These are phyloP conservation scores for Colletotrichum navitas DNA, from an alignment of 2,329 filamentous ascomycete species.

Conservation along the genomic window DNA sequence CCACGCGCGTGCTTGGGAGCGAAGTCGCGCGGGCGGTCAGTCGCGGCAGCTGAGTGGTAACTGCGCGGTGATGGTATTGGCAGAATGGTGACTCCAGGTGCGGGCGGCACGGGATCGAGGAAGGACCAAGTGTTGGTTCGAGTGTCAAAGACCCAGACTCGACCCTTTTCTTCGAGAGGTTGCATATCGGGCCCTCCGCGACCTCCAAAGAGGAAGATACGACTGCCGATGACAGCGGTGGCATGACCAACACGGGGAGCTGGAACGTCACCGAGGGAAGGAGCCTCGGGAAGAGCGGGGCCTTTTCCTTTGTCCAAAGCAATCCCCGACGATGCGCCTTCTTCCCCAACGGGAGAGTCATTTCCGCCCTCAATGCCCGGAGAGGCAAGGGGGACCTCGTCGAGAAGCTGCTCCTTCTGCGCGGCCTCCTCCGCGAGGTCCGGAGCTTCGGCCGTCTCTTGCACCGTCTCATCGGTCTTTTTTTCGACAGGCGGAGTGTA, in stretches of 20 bases:
- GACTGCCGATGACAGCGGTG: constrained; percentile 74
- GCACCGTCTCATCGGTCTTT: constrained; percentile 13
- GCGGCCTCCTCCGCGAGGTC: constrained; percentile 42
- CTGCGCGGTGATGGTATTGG: constrained; percentile 73
- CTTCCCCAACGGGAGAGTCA: constrained; percentile 34
- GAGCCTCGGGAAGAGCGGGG: constrained; percentile 43
- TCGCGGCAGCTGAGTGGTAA: constrained; percentile 75
- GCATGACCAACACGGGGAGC: constrained; percentile 80
- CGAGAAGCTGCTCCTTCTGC: constrained; percentile 53
- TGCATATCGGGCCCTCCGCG: constrained; percentile 77
- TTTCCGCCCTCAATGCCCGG: constrained; percentile 45
- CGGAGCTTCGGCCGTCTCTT: constrained; percentile 40
- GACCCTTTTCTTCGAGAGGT: constrained; percentile 79
- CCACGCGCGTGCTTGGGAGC: constrained; percentile 50
- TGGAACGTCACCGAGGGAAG: constrained; percentile 64
- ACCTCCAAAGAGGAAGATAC: constrained; percentile 86
- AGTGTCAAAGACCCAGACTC: constrained; percentile 82
- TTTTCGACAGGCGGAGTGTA: constrained; percentile 42
- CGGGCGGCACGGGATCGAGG: constrained; percentile 67
- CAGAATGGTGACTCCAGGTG: constrained; percentile 55
- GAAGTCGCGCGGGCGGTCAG: constrained; percentile 68
- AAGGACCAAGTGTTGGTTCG: constrained; percentile 72
- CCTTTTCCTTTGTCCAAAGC: constrained; percentile 56
- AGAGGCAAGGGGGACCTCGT: constrained; percentile 57
- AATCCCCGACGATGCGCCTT: constrained; percentile 29